phyloP scores from a whole-genome alignment of 768 basidiomycete genomes.

The Leccinellum albellum region DNA sequence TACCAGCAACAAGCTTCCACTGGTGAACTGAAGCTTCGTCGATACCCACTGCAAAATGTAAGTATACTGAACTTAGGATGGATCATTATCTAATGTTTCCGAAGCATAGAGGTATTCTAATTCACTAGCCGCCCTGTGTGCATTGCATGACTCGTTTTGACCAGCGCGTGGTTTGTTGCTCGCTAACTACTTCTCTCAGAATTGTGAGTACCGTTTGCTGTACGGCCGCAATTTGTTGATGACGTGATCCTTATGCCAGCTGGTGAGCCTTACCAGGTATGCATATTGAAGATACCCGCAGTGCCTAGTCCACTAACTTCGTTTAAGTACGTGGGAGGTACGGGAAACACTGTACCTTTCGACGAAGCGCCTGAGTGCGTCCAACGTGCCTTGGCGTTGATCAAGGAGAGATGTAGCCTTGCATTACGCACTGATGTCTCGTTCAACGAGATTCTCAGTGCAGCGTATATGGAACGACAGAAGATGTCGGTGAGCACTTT shows the following conservation, averaged over 20 bases:
- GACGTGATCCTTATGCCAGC: slow-evolving; percentile 39
- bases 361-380: slow-evolving; percentile 57
- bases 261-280: slow-evolving; percentile 76
- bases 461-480: slow-evolving; percentile 82
- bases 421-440: slow-evolving; percentile 38
- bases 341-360: slow-evolving; percentile 69
- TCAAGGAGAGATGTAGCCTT: slow-evolving; percentile 49
- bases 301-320: slow-evolving; percentile 6
- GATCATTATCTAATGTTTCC: slow-evolving; percentile 7
- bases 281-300: slow-evolving; percentile 4
- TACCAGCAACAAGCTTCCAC: slow-evolving; percentile 65
- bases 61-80: slow-evolving; percentile 8
- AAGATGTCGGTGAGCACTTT: slow-evolving; percentile 65
- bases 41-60: slow-evolving; percentile 70
- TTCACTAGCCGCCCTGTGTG: not conserved
- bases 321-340: slow-evolving; percentile 70
- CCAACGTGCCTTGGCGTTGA: slow-evolving; percentile 51
- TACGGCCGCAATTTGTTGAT: not conserved
- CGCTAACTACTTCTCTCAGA: slow-evolving; percentile 84
- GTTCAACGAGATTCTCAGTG: slow-evolving; percentile 80
- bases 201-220: slow-evolving; percentile 47
- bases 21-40: slow-evolving; percentile 57
- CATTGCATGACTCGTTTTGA: slow-evolving; percentile 6
- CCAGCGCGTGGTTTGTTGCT: slow-evolving; percentile 66
- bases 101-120: slow-evolving; percentile 65